Base-by-base conservation (phyloP, 805 yeast genomes). In the Brettanomyces bruxellensis region DNA sequence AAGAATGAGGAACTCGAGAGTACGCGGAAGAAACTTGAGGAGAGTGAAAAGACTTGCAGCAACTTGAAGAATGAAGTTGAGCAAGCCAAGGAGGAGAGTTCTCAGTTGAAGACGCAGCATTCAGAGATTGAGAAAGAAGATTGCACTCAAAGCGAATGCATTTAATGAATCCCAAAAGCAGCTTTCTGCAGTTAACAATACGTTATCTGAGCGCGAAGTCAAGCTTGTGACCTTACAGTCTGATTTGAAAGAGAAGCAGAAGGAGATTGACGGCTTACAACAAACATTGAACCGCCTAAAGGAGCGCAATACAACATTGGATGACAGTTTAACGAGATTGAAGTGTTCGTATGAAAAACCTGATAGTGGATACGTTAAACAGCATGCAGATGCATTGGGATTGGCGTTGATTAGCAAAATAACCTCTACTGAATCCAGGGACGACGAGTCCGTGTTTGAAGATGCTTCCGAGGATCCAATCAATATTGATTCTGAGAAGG, bases 201-300 rank as follows among this genome's bases (percentile, higher is more conserved):
- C 14, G 36, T 7, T 40, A 11, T 28, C 14, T 43, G 49, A 52
- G 11, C 37, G 45, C 28, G 40, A 35, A 18, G 35, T 13, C 11
- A 44, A 50, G 14, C 43, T 45, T 6, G 39, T 40, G 12, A 25
- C 39, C 4, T 41, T 49, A 38, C 40, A 43, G 25, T 3, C 12
- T 24, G 41, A n/a, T 1, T 41, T 44, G 13, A 23, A 6, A 13
- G 35, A 43, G n/a, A 38, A 42, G 48, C 34, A 40, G 24, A 34
- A 43, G 7, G 42, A 43, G 13, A 14, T 47, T 14, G 30, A 25
- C 14, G 23, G 4, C 4, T 40, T 49, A 13, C 23, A 43, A 9
- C 18, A 28, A 8, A 34, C 5, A 23, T 24, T 38, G 25, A 38
- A 18, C 11, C 11, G n/a, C 12, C 7, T 12, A 30, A 13, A 39